Evolutionary conservation across 2,329 filamentous ascomycete species (phyloP), one percentile per base, ranked within the genome.

Genomic region (Xylogone sp.): DNA sequence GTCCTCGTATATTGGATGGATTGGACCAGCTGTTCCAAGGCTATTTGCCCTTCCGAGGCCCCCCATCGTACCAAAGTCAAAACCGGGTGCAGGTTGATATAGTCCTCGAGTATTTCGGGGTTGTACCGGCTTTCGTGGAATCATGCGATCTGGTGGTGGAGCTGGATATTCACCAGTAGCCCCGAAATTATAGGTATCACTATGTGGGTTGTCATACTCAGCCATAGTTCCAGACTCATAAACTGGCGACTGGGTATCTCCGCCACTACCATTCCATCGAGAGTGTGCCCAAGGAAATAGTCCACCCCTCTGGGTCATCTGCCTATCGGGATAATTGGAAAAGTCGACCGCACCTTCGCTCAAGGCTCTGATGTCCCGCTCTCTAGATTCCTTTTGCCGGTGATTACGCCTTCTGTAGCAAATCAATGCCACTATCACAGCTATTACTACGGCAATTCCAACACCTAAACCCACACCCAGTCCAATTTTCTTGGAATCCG

Each of bases 381-480:
- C 78, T n/a, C 80, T 73, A 21, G 65, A 53, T 49, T 65, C 67
- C 47, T 69, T 59, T 20, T 63, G 63, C 13, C 65, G 45, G 27
- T 64, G 69, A 13, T 75, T 73, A 55, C 75, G 75, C n/a, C 73
- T 72, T 27, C 70, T 73, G 51, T 77, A 81, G 53, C 76, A 75
- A 49, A 79, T 71, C 50, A 69, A 75, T 19, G 78, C 59, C 1
- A 81, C 21, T 2, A 77, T 56, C 1, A 76, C 68, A 1, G 73
- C 66, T 8, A 82, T 54, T 2, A 82, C 61, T 1, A 79, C 70
- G 0, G 78, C 70, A 1, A 86, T 63, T 1, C 84, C 86, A 1
- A 90, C 67, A 1, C 86, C 85, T 1, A 90, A 64, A 0, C 86
- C 86, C 2, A 86, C 69, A 0, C 84, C 84, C 0, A 89, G 70